Evolutionary conservation across 2,329 filamentous ascomycete species (phyloP), one percentile per base, ranked within the genome.

Genomic region (Periglandula ipomoeae): DNA sequence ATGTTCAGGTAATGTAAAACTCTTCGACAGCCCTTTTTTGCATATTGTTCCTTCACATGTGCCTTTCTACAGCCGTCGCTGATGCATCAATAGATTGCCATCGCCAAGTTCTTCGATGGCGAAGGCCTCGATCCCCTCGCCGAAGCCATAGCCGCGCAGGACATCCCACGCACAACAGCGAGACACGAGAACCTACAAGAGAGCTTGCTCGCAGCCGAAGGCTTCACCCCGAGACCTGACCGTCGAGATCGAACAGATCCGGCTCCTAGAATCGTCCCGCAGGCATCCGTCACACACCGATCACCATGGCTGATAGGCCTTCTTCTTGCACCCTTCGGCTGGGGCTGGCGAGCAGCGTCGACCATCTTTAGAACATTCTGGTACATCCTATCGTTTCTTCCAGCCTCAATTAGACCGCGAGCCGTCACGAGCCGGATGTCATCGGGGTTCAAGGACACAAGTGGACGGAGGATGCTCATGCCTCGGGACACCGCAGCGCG

Each of bases 61-160:
- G n/a, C n/a, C 15, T 4, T 24, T 27, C 5, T 19, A 3, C 15
- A 20, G 20, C 19, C 37, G 13, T 30, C 19, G 24, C 35, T 35
- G 39, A 30, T 20, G 32, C 40, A 9, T 10, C 13, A 49, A 4
- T 62, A 96, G 84, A 95, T 97, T 59, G 91, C 93, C 50, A 91
- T 98, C 55, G 82, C 93, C 55, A 94, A 94, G 63, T 97, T 97
- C 78, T 98, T 96, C 65, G 93, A 98, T 61, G 93, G 93, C 57
- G 93, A 97, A 69, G 85, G 85, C 3, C 79, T 89, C 44, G 88
- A 95, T 63, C 85, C 81, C 11, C 72, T 91, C 17, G 85, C 86
- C 50, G 88, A 93, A 69, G 87, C 87, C 50, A 76, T 83, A 45
- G 77, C 83, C 44, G 74, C 78, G 7, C 74, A 83, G 52, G 67